Base-by-base conservation (phyloP, 176 grass and related monocot genomes). In the Aechmea fasciata region DNA sequence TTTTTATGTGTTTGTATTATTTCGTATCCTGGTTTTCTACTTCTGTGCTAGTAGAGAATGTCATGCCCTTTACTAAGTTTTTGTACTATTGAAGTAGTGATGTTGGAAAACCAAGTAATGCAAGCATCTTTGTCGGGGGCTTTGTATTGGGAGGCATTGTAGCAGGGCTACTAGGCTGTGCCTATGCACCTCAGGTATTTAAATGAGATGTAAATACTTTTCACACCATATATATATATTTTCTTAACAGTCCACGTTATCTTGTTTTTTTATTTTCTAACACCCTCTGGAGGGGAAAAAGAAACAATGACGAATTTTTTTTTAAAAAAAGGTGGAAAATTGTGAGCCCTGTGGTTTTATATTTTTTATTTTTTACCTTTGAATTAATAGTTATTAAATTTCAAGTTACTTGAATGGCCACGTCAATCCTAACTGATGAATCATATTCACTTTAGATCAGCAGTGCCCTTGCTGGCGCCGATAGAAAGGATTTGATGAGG, bases 151-250 rank as follows among this genome's bases (percentile, higher is more conserved):
- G 57, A 24, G 57, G 57, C 10, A 11, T 63, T 63, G 11, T 63
- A 63, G 57, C 23, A 3, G 57, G 57, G 23, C 8, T 23, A 20
- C 18, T 63, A 20, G 57, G 57, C 23, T 63, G 57, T 63, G 57
- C 23, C 57, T 63, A 63, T 63, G 57, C 57, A 24, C 57, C 57
- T 63, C 57, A 63, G 57, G 57, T 63, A 63, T 23, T 63, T 17
- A 22, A 63, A 11, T 24, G 11, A 63, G 18, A 63, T 41, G 33
- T 41, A 41, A 41, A 41, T 63, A 18, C 23, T 63, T 11, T 20
- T 8, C 57, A 63, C 24, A 63, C 18, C 57, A 24, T 63, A 63
- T 24, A 10, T 63, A 1, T 23, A 1, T 26, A 1, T 26, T 11
- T 3, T 0, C 24, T 63, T 63, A 24, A 63, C 23, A 63, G 10